Evolutionary conservation across 2,329 filamentous ascomycete genomes (phyloP), one percentile per base, ranked within the genome.

Genomic region (Macroventuria anomochaeta): DNA sequence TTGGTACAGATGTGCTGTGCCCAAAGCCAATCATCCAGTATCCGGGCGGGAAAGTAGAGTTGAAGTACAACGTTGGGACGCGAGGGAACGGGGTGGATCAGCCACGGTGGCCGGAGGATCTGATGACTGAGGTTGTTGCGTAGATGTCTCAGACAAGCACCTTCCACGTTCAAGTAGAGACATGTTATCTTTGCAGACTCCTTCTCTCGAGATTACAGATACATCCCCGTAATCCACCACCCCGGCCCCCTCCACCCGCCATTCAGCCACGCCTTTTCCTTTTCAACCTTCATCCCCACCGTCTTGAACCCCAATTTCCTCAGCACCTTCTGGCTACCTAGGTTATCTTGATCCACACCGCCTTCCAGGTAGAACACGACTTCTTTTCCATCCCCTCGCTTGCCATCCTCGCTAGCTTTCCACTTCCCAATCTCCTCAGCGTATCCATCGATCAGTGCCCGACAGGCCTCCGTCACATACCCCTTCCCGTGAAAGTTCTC

Each of bases 71-170:
- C 53, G 71, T 84, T 15, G 79, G 80, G 2, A 81, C 80, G 3
- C 72, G 81, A 59, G 73, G 73, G 7, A 84, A 84, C 64, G 81
- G 81, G 1, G 69, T 78, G 3, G 81, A 84, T 63, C 56, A 74
- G 59, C 65, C 80, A 4, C 65, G 60, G 32, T 84, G 81, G 80
- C 81, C 81, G 7, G 62, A 74, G 10, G 71, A 81, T 67, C 58
- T 80, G 59, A 72, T 64, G 46, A 70, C 70, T 7, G 75, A 79
- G 50, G 52, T 77, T 28, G 71, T 79, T 8, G 53, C 29, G 17
- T 70, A 50, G 51, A 31, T 37, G 18, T 23, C 17, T 21, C 23
- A 28, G 25, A 15, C 29, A 13, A n/a, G 5, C 13, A 31, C 4
- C 5, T 8, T 31, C 8, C 5, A 31, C 13, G 29, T 31, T 31